Percentiles rank a stretch among this genome's conserved stretches.
Conservation (phyloP, 192 early-diverging fungal species). For the Bifiguratus adelaidae region DNA sequence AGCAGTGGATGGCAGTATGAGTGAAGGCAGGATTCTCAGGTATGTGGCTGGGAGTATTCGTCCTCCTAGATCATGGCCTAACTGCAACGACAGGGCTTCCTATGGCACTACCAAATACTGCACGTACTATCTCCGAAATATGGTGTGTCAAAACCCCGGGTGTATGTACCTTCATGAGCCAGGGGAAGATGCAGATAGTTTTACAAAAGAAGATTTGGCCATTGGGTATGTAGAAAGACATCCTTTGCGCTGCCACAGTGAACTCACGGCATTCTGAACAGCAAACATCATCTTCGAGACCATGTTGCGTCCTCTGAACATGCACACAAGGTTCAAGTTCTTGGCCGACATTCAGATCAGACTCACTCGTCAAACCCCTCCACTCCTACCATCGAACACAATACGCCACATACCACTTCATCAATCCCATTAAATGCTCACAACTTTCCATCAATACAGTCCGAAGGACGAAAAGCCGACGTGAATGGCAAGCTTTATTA, state of each 20-base stretch:
- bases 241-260: neutral
- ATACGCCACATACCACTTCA: constrained; percentile 1
- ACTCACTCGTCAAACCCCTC: constrained; percentile 8
- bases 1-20: constrained; percentile 85
- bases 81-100: constrained; percentile 75
- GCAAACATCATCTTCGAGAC: constrained; percentile 36
- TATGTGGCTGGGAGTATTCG: constrained; percentile 18
- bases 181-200: constrained; percentile 87
- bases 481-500: no score
- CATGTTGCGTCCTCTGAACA: constrained; percentile 17
- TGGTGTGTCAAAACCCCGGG: constrained; percentile 82
- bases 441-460: constrained; percentile 15
- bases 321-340: constrained; percentile 5
- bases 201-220: constrained; percentile 81
- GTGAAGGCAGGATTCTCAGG: constrained; percentile 79
- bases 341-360: neutral
- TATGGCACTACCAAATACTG: constrained; percentile 99
- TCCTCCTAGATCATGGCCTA: neutral
- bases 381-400: constrained; percentile 9
- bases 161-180: constrained; percentile 96
- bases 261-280: constrained; percentile 1
- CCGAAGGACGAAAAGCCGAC: constrained; percentile 24
- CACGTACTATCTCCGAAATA: constrained; percentile 85
- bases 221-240: constrained; percentile 36
- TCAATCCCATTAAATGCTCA: constrained; percentile 3